Percentiles rank a stretch among this genome's conserved stretches.
Conservation (phyloP, 2,329 filamentous ascomycete species). For the Periglandula ipomoeae region DNA sequence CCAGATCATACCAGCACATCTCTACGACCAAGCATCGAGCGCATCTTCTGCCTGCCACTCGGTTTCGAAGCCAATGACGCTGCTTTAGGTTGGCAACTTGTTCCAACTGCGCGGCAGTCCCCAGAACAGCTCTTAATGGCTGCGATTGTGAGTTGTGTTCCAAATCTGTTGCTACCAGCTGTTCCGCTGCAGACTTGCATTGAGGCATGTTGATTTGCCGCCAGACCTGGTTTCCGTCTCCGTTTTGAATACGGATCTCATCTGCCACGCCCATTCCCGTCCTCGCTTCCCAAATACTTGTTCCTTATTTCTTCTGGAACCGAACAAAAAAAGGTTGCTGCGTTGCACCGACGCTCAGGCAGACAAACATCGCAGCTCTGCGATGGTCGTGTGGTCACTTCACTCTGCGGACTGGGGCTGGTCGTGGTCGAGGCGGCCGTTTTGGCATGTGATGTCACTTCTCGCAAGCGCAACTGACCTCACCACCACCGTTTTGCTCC, state of each 20-base stretch:
- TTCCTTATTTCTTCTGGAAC: neutral
- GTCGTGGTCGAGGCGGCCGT: neutral
- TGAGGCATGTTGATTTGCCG: too few relatives aligned
- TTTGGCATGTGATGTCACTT: slow-evolving; percentile 7
- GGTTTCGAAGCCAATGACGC: neutral
- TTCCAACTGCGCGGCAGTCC: slow-evolving; percentile 1
- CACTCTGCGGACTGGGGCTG: neutral
- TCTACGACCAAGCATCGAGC: neutral
- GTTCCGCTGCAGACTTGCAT: too few relatives aligned
- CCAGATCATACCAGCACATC: too few relatives aligned
- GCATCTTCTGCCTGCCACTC: neutral
- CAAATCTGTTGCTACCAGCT: too few relatives aligned
- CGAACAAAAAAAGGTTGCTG: too few relatives aligned
- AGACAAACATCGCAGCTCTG: neutral
- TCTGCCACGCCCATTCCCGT: too few relatives aligned
- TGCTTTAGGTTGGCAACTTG: neutral
- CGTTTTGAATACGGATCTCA: too few relatives aligned
- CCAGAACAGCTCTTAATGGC: slow-evolving; percentile 22
- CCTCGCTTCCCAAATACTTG: too few relatives aligned
- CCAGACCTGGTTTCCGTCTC: too few relatives aligned
- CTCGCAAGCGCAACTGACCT: neutral
- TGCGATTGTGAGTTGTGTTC: slow-evolving; percentile 28
- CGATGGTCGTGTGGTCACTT: neutral
- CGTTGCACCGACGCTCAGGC: neutral
- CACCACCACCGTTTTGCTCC: neutral